Evolutionary conservation across 2,329 filamentous ascomycete species (phyloP).

Genomic region (Triangularia setosa): DNA sequence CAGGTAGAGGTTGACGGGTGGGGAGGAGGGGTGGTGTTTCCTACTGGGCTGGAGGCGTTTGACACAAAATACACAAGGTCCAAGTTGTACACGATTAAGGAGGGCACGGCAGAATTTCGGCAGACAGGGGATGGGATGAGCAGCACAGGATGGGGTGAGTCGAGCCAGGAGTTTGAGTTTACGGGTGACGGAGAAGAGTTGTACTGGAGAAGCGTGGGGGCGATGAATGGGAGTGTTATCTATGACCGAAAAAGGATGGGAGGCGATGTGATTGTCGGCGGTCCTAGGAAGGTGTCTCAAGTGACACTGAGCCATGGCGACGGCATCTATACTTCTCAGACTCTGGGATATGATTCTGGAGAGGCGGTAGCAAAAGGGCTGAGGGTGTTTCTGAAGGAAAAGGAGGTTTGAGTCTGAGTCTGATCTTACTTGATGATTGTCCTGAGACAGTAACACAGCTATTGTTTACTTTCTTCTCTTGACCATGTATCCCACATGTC

Average conservation of each 20-base stretch:
- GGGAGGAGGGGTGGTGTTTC: slow-evolving; percentile 40
- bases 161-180: slow-evolving; percentile 55
- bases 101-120: slow-evolving; percentile 56
- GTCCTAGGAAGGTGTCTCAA: neutral
- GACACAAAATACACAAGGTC: slow-evolving; percentile 34
- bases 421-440: neutral
- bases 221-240: slow-evolving; percentile 51
- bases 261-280: slow-evolving; percentile 17
- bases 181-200: slow-evolving; percentile 44
- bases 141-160: slow-evolving; percentile 51
- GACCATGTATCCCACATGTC: neutral
- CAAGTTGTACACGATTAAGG: slow-evolving; percentile 48
- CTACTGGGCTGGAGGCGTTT: slow-evolving; percentile 59
- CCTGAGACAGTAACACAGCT: neutral
- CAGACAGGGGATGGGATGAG: slow-evolving; percentile 41
- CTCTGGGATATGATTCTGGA: neutral
- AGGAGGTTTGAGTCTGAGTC: neutral
- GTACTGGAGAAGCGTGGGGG: slow-evolving; percentile 55
- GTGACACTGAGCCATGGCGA: neutral
- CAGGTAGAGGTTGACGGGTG: slow-evolving; percentile 36
- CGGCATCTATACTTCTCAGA: neutral
- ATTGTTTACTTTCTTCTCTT: neutral
- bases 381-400: neutral
- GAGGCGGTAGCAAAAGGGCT: neutral
- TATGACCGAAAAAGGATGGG: slow-evolving; percentile 43